A percentile compares a stretch with the other conserved stretches of the same genome.
Evolutionary conservation across 805 yeast species (phyloP).

Genomic region (Ogataea glucozyma): DNA sequence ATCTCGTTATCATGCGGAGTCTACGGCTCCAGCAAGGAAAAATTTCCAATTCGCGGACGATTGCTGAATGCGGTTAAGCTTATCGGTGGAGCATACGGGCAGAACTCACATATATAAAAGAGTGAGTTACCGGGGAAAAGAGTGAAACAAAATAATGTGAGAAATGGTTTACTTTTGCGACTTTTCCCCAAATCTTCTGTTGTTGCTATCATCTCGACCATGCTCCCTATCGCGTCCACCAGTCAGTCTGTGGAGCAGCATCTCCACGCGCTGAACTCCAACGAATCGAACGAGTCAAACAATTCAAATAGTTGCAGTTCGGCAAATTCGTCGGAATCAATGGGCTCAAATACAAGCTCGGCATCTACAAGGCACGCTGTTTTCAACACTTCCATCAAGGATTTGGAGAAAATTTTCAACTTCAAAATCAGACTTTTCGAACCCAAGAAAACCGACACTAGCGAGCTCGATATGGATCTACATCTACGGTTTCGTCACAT

Average conservation of each 20-base stretch:
- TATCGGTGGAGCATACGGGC: not conserved
- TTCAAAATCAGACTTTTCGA: conserved; percentile 24
- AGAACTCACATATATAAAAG: conserved; percentile 5
- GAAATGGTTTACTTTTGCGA: not conserved
- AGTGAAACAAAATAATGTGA: not conserved
- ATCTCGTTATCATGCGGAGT: conserved; percentile 9
- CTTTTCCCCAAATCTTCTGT: not conserved
- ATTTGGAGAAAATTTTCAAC: conserved; percentile 26
- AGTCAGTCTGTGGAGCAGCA: too few species aligned
- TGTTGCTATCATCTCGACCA: not conserved
- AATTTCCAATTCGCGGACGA: conserved; percentile 6
- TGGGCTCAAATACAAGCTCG: not conserved
- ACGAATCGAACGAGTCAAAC: not conserved
- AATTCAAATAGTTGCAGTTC: not conserved
- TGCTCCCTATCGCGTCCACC: not conserved
- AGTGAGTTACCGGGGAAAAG: not conserved
- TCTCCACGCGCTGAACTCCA: conserved; percentile 1
- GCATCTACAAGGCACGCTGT: conserved; percentile 11
- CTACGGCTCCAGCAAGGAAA: conserved; percentile 5
- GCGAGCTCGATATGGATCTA: conserved; percentile 20
- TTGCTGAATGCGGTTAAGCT: conserved; percentile 8
- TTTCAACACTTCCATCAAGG: conserved; percentile 24
- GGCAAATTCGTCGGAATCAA: not conserved
- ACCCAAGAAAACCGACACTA: conserved; percentile 1
- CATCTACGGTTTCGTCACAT: conserved; percentile 9